Conservation (phyloP, 2,329 filamentous ascomycete genomes). For the Cadophora sp. region DNA sequence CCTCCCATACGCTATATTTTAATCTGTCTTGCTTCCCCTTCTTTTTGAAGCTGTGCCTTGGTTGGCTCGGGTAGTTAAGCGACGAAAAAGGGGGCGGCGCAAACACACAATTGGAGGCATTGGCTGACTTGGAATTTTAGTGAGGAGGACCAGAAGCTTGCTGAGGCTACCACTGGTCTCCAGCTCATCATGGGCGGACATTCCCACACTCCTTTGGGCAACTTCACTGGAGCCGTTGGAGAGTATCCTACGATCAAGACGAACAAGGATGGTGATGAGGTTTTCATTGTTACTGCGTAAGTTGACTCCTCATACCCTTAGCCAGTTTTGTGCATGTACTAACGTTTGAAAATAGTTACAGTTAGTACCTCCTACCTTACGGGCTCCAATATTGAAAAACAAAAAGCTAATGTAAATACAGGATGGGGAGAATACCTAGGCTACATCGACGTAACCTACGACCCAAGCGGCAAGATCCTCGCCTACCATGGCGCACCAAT, state of each 20-base stretch:
- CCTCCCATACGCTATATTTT: background rate
- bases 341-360: conserved; percentile 5
- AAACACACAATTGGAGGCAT: background rate
- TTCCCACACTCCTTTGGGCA: conserved; percentile 65
- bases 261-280: conserved; percentile 67
- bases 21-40: background rate
- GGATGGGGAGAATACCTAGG: conserved; percentile 71
- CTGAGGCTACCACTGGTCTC: conserved; percentile 65
- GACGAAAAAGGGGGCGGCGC: background rate
- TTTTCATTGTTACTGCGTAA: conserved; percentile 67
- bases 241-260: conserved; percentile 68
- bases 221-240: conserved; percentile 63
- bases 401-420: conserved; percentile 19
- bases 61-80: conserved; percentile 9
- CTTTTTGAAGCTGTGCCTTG: background rate
- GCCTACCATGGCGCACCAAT: conserved; percentile 69
- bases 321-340: background rate
- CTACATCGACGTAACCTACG: conserved; percentile 71
- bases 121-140: background rate
- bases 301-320: conserved; percentile 49
- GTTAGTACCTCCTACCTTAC: background rate
- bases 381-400: background rate
- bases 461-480: conserved; percentile 64
- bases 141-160: conserved; percentile 66
- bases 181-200: conserved; percentile 73